Base-by-base conservation (phyloP, 2,329 filamentous ascomycete species). In the Aspergillus sp. region DNA sequence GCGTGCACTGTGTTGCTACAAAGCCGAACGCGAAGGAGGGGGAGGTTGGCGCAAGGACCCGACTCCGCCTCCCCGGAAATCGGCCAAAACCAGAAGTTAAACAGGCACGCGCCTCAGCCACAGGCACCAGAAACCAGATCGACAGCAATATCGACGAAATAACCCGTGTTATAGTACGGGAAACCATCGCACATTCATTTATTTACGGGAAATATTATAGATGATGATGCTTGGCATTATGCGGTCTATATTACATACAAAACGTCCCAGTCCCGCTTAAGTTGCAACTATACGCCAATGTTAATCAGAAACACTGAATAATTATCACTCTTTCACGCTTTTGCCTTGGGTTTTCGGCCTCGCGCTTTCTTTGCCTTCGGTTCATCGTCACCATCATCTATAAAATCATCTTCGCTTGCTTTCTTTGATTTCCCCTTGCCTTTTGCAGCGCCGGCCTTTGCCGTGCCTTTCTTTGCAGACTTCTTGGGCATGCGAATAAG, bases 401-500 rank as follows among this genome's bases (percentile, higher is more conserved):
- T 58, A 15, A 62, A 59, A 50, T 63, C 64, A 45, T 62, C 64
- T 9, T 60, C 71, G 15, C 69, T 68, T 76, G 53, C 53, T 40
- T 56, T 58, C 69, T 82, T 82, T 2, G 83, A 83, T 55, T 79
- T 81, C 48, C 79, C 80, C 56, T 75, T 74, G 19, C 73, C 80
- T 56, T 75, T 74, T 19, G 71, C 45, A 60, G 76, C 61, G 57
- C 68, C 65, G 50, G 70, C 71, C 63, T 54, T 54, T 31, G 43
- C 44, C 19, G 44, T 17, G 7, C 52, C 33, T 4, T 23, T 45
- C 71, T 85, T 84, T 69, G 77, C 65, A 23, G 66, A 65, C 74
- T 87, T 91, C 81, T 96, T 97, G 12, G 93, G 91, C 70, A 89
- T 84, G 74, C 95, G 96, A 72, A 98, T 93, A 69, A 96, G 97